Conservation (phyloP, 257 asterid species). For the Rhazya stricta region DNA sequence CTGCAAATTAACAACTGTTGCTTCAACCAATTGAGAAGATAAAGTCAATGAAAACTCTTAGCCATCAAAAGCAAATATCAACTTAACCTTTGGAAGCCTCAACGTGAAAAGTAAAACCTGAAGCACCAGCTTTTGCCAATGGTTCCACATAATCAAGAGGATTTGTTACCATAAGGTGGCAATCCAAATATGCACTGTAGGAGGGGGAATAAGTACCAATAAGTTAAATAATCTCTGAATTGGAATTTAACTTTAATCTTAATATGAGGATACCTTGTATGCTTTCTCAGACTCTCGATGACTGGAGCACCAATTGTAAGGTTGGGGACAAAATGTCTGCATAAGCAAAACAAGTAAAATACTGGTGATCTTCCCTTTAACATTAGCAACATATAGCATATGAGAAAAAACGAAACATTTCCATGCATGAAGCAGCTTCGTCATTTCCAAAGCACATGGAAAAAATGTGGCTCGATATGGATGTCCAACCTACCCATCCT, state of each 20-base stretch:
- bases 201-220: neutral
- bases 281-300: slow-evolving; percentile 83
- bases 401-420: slow-evolving; percentile 11
- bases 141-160: slow-evolving; percentile 88
- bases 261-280: slow-evolving; percentile 48
- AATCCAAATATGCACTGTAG: slow-evolving; percentile 84
- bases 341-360: slow-evolving; percentile 11
- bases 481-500: slow-evolving; percentile 88
- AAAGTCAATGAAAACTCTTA: neutral
- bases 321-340: slow-evolving; percentile 89
- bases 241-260: neutral
- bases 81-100: slow-evolving; percentile 70
- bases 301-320: slow-evolving; percentile 91
- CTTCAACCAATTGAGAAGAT: neutral
- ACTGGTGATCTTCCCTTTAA: slow-evolving; percentile 10
- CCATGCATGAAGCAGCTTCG: neutral
- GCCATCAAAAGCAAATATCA: neutral
- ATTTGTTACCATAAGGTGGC: slow-evolving; percentile 94
- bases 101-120: slow-evolving; percentile 90
- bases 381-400: neutral
- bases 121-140: slow-evolving; percentile 81
- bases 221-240: neutral
- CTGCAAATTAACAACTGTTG: slow-evolving; percentile 29
- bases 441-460: neutral
- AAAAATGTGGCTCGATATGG: slow-evolving; percentile 3